Evolutionary conservation across 345 rosid species (phyloP).

Genomic region (Toxicodendron radicans): DNA sequence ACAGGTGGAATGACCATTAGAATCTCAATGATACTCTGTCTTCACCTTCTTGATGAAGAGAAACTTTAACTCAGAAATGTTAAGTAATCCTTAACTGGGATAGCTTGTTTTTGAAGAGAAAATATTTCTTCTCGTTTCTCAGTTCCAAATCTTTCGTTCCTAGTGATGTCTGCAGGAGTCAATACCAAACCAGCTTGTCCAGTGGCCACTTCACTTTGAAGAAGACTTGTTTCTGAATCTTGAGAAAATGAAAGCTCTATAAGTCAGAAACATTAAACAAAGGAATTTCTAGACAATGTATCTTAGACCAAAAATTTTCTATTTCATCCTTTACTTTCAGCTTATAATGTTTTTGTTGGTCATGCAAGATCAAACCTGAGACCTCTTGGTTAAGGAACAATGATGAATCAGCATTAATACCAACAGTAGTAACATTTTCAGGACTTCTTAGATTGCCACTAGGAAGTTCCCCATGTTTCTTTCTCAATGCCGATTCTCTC

Average conservation of each 20-base stretch:
- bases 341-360: conserved; percentile 5
- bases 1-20: conserved; percentile 34
- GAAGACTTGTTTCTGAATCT: conserved; percentile 27
- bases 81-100: conserved; percentile 50
- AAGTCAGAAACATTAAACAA: conserved; percentile 31
- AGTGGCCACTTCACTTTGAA: conserved; percentile 27
- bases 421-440: conserved; percentile 21
- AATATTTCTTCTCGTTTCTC: conserved; percentile 20
- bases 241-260: conserved; percentile 37
- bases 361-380: conserved; percentile 56
- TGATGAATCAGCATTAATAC: conserved; percentile 19
- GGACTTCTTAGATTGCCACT: conserved; percentile 32
- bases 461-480: conserved; percentile 60
- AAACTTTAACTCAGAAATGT: conserved; percentile 12
- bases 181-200: conserved; percentile 16
- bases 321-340: conserved; percentile 13
- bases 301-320: neutral
- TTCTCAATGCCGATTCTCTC: conserved; percentile 82
- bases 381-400: conserved; percentile 22
- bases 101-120: conserved; percentile 25
- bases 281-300: conserved; percentile 11
- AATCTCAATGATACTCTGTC: conserved; percentile 12
- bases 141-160: conserved; percentile 26
- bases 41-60: conserved; percentile 5
- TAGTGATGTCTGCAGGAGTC: neutral